Conservation (phyloP, 345 rosid genomes). For the Hevea brasiliensis region DNA sequence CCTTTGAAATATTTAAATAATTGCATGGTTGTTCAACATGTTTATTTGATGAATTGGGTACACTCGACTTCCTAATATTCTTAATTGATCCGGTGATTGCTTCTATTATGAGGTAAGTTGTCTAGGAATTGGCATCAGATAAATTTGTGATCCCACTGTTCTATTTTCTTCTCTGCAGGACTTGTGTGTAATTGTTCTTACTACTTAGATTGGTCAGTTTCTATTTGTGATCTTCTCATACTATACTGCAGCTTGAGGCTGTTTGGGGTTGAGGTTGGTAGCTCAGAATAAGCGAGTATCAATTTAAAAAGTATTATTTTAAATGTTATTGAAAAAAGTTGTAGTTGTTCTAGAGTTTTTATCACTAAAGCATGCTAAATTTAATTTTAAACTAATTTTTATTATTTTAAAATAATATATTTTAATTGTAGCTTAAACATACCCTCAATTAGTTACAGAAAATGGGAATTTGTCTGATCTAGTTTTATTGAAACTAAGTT, state of each 20-base stretch:
- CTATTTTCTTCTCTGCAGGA: background rate
- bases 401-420: no score
- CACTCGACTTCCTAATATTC: background rate
- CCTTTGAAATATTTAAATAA: background rate
- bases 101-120: background rate
- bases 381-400: no score
- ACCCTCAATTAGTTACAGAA: no score
- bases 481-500: background rate
- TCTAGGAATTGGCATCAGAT: background rate
- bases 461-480: background rate
- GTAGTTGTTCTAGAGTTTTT: no score
- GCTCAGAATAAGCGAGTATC: no score
- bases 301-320: no score
- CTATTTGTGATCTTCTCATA: background rate
- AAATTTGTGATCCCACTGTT: background rate
- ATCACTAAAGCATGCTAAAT: no score
- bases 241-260: background rate
- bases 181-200: background rate
- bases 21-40: background rate
- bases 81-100: conserved; percentile 11
- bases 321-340: no score
- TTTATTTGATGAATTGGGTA: conserved; percentile 4
- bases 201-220: conserved; percentile 9
- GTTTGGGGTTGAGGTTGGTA: no score
- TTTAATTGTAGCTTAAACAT: no score